A percentile compares a stretch with the other conserved stretches of the same genome.
Evolutionary conservation across 2,329 filamentous ascomycete genomes (phyloP).

Genomic region (Sporothrix schenckii): DNA sequence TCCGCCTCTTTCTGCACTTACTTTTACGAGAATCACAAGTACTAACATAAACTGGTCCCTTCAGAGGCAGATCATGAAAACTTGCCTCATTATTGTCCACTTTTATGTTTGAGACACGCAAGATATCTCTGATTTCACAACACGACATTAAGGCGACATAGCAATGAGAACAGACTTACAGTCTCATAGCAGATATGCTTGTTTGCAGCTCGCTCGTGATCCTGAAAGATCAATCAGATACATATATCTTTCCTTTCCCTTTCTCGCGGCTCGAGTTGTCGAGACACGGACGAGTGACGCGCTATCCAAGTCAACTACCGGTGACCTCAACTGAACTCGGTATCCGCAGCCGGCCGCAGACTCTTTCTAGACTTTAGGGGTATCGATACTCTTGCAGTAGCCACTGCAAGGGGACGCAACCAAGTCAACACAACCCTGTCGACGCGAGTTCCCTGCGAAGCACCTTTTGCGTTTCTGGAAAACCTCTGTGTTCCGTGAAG

Average conservation of each 20-base stretch:
- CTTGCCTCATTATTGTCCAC: neutral
- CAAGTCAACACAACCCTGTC: conserved; percentile 22
- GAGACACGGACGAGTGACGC: conserved; percentile 5
- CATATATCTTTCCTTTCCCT: conserved; percentile 1
- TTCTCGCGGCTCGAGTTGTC: neutral
- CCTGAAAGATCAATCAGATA: neutral
- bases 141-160: neutral
- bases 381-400: neutral
- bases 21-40: neutral
- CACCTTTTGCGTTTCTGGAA: neutral
- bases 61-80: neutral
- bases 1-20: neutral
- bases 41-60: neutral
- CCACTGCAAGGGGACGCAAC: conserved; percentile 11
- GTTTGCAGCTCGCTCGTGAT: neutral
- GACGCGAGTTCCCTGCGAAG: neutral
- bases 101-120: conserved; percentile 16
- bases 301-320: conserved; percentile 5
- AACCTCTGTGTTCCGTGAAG: neutral
- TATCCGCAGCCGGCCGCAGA: conserved; percentile 10
- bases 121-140: neutral
- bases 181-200: neutral
- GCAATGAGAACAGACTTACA: neutral
- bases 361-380: neutral
- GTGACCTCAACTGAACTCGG: neutral